Evolutionary conservation across 495 filamentous ascomycete genomes (phyloP), one percentile per base, ranked within the genome.

Genomic region (Aspergillus heteromorphus): DNA sequence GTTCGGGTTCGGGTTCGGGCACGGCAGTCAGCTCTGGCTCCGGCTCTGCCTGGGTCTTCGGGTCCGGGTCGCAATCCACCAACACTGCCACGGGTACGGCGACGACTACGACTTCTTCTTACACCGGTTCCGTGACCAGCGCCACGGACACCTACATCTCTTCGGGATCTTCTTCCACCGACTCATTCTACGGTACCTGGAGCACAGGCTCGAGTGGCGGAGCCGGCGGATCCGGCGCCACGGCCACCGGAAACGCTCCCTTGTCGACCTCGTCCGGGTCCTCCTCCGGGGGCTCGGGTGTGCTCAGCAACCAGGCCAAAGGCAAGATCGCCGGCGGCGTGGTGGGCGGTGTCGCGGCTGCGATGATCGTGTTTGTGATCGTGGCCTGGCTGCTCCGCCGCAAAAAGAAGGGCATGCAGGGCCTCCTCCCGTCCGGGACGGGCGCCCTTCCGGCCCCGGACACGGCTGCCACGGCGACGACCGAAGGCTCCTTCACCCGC

Each of bases 281-380:
- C 17, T 6, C 45, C 20, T 51, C 43, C n/a, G 34, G 41, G 14
- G 25, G 45, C 18, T 38, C 54, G 10, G 47, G 45, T 3, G 25
- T 53, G 4, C 34, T 54, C 19, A 53, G 53, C 29, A 71, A 63
- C 13, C 49, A 58, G 50, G 53, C 57, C 30, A 63, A 59, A n/a
- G 59, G 63, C 27, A 63, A 65, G 29, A 68, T 88, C 34, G 81
- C 84, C 11, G 86, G 86, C 13, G 81, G 85, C 17, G 82, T 89
- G 6, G 74, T 88, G 19, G 86, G 86, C 13, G 79, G 83, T 43
- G 70, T 87, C 30, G 83, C 84, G 40, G 85, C 80, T 10, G 67
- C 83, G 13, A 76, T 81, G 6, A 60, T 86, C 25, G 53, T 87
- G 43, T 60, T 84, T 3, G 55, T 86, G 11, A 41, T 84, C 31